Evolutionary conservation across 192 early-diverging fungal genomes (phyloP).

Genomic region (Coemansia sp.): DNA sequence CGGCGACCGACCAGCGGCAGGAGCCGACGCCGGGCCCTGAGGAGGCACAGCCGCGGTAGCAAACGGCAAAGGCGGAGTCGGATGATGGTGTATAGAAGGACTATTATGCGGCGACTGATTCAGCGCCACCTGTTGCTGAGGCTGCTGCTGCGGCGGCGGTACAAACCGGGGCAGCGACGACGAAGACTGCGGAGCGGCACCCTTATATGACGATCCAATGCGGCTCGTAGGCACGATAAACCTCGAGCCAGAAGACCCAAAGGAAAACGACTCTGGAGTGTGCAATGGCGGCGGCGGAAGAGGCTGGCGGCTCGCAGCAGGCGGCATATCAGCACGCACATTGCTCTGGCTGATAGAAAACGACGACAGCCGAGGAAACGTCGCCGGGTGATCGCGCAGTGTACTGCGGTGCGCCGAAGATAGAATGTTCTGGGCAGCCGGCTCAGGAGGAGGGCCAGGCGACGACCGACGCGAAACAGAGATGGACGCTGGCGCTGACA

Average conservation of each 20-base stretch:
- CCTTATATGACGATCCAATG: conserved; percentile 23
- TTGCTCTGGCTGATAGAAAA: conserved; percentile 57
- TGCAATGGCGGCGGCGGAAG: conserved; percentile 9
- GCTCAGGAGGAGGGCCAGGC: conserved; percentile 8
- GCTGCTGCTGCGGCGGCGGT: background rate
- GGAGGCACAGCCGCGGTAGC: conserved; percentile 3
- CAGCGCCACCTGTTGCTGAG: conserved; percentile 15
- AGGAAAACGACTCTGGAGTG: background rate
- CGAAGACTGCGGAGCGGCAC: background rate
- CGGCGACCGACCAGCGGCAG: conserved; percentile 14
- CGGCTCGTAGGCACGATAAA: conserved; percentile 40
- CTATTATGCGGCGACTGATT: conserved; percentile 1
- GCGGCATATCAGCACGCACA: conserved; percentile 35
- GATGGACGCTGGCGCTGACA: conserved; percentile 13
- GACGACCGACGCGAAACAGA: conserved; percentile 27
- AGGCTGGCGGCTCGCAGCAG: background rate
- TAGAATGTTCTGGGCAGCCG: background rate
- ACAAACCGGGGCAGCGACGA: background rate
- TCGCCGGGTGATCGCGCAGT: conserved; percentile 31
- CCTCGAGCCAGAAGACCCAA: conserved; percentile 5
- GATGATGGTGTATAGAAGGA: conserved; percentile 7
- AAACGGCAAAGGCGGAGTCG: conserved; percentile 14
- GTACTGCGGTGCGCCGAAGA: background rate
- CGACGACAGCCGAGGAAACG: conserved; percentile 51
- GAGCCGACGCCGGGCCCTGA: conserved; percentile 2